Conservation (phyloP, 148 eudicot genomes). For the Camellia japonica region DNA sequence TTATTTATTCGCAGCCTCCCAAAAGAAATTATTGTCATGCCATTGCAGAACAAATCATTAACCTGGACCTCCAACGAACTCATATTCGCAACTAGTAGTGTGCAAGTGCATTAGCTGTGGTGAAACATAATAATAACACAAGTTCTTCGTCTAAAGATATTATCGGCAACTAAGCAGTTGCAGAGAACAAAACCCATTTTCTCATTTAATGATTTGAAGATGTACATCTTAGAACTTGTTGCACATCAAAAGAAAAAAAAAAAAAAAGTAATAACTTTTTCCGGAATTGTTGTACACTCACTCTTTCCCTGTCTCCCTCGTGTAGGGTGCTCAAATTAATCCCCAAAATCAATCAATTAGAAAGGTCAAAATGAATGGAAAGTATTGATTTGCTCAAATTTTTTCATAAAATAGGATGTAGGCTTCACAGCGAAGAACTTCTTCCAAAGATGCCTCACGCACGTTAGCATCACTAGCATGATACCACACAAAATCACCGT, state of each 20-base stretch:
- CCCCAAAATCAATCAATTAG: not conserved
- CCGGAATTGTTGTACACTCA: not conserved
- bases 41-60: no score
- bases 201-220: not conserved
- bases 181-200: conserved; percentile 2
- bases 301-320: not conserved
- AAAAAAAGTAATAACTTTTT: not conserved
- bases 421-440: conserved; percentile 76
- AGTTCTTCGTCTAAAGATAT: no score
- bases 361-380: conserved; percentile 6
- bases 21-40: no score
- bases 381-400: conserved; percentile 26
- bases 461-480: conserved; percentile 70
- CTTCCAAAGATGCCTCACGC: conserved; percentile 58
- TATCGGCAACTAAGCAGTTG: no score
- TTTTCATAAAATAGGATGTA: conserved; percentile 79
- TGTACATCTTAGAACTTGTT: not conserved
- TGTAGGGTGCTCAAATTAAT: conserved; percentile 6
- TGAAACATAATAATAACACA: no score
- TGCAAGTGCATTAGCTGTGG: no score
- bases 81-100: no score
- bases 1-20: no score
- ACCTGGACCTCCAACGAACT: no score
- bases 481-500: conserved; percentile 58
- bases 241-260: not conserved